Percentiles rank a stretch among this genome's conserved stretches.
Conservation (phyloP, 257 asterid species). For the Ajuga chamaepitys region DNA sequence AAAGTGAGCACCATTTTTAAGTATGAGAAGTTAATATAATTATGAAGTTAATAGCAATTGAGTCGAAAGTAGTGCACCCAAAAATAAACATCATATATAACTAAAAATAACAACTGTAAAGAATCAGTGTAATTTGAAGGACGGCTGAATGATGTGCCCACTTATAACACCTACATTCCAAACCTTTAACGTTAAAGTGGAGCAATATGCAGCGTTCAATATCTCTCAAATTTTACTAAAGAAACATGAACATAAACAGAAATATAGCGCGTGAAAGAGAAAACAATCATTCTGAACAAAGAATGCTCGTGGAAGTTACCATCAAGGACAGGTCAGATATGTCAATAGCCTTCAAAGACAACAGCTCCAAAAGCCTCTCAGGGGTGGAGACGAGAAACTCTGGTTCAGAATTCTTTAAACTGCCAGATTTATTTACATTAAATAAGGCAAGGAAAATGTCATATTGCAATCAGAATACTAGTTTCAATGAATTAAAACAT, state of each 20-base stretch:
- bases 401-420: slow-evolving; percentile 67
- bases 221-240: background rate
- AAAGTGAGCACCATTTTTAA: background rate
- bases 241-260: background rate
- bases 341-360: slow-evolving; percentile 48
- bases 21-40: background rate
- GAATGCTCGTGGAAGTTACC: slow-evolving; percentile 34
- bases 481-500: background rate
- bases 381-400: slow-evolving; percentile 82
- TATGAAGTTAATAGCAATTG: background rate
- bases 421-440: slow-evolving; percentile 19
- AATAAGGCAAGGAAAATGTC: slow-evolving; percentile 5
- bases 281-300: background rate
- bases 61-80: background rate
- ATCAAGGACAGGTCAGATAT: slow-evolving; percentile 55
- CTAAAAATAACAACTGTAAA: background rate
- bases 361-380: slow-evolving; percentile 62
- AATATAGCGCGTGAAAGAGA: background rate
- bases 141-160: background rate
- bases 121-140: background rate
- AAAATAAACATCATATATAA: background rate
- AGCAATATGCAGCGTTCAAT: background rate
- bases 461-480: background rate
- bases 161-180: background rate
- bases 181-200: background rate